phyloP scores from a whole-genome alignment of 2,329 filamentous ascomycete species.

The Aureobasidium zeae region DNA sequence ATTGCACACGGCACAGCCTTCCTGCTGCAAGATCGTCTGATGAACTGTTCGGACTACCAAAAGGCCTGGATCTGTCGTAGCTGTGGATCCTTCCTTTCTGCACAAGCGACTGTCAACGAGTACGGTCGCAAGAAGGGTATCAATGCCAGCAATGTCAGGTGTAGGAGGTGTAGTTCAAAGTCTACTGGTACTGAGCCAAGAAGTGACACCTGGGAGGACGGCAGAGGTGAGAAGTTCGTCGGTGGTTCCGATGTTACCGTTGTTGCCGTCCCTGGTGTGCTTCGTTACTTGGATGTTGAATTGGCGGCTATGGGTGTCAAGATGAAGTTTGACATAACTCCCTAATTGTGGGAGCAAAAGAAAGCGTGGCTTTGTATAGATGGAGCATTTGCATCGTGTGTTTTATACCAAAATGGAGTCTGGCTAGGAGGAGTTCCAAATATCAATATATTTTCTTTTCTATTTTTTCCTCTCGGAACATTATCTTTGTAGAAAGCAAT shows the following conservation, averaged over 20 bases:
- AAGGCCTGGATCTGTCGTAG: slow-evolving; percentile 79
- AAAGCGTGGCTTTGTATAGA: background rate
- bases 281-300: slow-evolving; percentile 91
- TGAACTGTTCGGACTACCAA: slow-evolving; percentile 95
- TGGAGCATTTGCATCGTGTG: slow-evolving; percentile 7
- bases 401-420: slow-evolving; percentile 16
- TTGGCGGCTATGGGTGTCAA: slow-evolving; percentile 92
- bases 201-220: slow-evolving; percentile 78
- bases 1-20: slow-evolving; percentile 93
- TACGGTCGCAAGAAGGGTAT: slow-evolving; percentile 27
- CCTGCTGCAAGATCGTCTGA: slow-evolving; percentile 83
- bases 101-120: slow-evolving; percentile 61
- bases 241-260: slow-evolving; percentile 86
- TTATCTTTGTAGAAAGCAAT: too few relatives aligned
- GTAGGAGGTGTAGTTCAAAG: slow-evolving; percentile 29
- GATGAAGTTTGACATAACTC: slow-evolving; percentile 76
- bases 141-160: slow-evolving; percentile 24
- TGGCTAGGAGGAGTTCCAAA: background rate
- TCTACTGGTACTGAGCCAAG: slow-evolving; percentile 24
- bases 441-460: background rate
- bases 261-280: slow-evolving; percentile 83
- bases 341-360: slow-evolving; percentile 24
- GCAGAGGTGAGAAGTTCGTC: slow-evolving; percentile 69
- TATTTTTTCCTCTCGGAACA: too few relatives aligned
- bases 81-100: slow-evolving; percentile 85